Evolutionary conservation across 768 basidiomycete species (phyloP).

Genomic region (Exsudoporus frostii): DNA sequence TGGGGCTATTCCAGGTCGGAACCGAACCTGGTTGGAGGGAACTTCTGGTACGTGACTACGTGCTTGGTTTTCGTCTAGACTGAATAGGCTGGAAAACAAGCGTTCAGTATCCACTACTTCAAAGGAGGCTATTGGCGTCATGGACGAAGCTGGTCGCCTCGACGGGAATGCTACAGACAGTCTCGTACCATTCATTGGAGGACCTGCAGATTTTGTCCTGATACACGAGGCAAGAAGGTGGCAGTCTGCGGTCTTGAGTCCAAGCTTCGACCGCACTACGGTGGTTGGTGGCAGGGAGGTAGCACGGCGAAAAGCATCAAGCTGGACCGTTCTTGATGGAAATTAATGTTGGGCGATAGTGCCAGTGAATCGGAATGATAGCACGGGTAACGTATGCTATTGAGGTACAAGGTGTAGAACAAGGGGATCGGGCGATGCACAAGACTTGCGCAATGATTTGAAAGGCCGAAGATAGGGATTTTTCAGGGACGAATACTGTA

Average conservation of each 20-base stretch:
- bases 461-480: not conserved
- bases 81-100: conserved; percentile 29
- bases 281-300: conserved; percentile 15
- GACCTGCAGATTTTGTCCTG: conserved; percentile 57
- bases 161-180: not conserved
- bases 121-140: conserved; percentile 46
- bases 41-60: conserved; percentile 43
- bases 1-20: conserved; percentile 57
- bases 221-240: conserved; percentile 46
- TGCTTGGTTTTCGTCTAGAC: not conserved
- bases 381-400: not conserved
- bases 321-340: conserved; percentile 18
- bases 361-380: not conserved
- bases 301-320: conserved; percentile 14
- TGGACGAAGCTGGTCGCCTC: conserved; percentile 4
- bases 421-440: not conserved
- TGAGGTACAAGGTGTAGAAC: not conserved
- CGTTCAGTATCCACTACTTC: conserved; percentile 50
- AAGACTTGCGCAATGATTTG: not conserved
- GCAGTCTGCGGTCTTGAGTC: conserved; percentile 48
- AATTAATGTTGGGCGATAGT: not conserved
- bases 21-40: conserved; percentile 43
- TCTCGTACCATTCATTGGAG: conserved; percentile 40
- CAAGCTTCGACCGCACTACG: conserved; percentile 31
- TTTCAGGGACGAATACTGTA: conserved; percentile 7